Evolutionary conservation across 192 early-diverging fungal species (phyloP), one percentile per base, ranked within the genome.

Genomic region (Backusella tuberculispora): DNA sequence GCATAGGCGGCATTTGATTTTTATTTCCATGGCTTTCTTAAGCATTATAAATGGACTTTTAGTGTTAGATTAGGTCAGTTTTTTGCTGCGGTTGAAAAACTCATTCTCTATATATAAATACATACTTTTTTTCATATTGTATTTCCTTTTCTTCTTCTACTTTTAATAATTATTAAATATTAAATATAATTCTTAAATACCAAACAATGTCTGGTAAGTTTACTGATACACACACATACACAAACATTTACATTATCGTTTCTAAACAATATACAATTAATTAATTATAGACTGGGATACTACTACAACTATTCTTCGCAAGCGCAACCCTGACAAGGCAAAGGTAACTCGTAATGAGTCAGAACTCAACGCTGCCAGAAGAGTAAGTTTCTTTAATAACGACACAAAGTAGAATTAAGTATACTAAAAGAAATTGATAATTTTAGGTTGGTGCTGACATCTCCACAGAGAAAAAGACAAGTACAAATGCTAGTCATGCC

Each of bases 321-420:
- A 96, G 89, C 86, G 90, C 46, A 66, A 83, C 46, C 76, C 86
- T 69, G 83, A 83, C 53, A 81, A 83, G 66, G 81, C 91, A 44
- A 88, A 85, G 74, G 88, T 91, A 53, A 83, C 84, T 75, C 90
- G 85, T 69, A 85, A 85, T 15, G 72, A 88, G 14, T 63, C 89
- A 10, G 92, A 92, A 19, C 73, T 96, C 60, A 95, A 93, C 76
- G 88, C 88, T 76, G 95, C 94, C 66, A 81, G 89, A 69, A 86
- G 94, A 74, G 81, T 88, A 70, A 74, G 79, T 74, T n/a, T 38
- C 6, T 12, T 44, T 14, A 40, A 45, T 29, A 7, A 7, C 2
- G 29, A 34, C 29, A 34, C 3, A 46, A 38, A 0, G 7, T 29
- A 37, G 13, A 72, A 3, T 19, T 26, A 13, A 15, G 2, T 24